Evolutionary conservation across 2,329 filamentous ascomycete genomes (phyloP).

Genomic region (Aspergillus flavus): DNA sequence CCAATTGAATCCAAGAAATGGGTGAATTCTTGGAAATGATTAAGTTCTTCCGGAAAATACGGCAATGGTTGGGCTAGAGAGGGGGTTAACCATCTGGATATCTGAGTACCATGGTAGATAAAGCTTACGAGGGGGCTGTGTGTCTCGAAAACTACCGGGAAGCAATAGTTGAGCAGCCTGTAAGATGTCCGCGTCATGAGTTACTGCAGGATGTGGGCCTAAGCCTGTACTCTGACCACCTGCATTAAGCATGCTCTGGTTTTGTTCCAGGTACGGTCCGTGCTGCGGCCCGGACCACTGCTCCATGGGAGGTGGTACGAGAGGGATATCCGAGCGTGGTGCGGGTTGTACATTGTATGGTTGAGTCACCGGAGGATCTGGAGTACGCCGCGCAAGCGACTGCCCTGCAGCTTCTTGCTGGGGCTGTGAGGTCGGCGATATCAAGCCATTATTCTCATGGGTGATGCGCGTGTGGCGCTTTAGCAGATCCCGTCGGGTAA

Average conservation of each 20-base stretch:
- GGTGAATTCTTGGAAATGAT: conserved; percentile 41
- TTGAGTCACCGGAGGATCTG: conserved; percentile 16
- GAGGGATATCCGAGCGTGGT: conserved; percentile 24
- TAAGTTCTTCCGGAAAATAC: conserved; percentile 36
- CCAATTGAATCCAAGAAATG: conserved; percentile 40
- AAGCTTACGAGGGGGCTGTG: conserved; percentile 17
- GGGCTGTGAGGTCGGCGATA: conserved; percentile 34
- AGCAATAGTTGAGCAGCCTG: conserved; percentile 38
- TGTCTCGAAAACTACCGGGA: conserved; percentile 31
- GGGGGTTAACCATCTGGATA: neutral
- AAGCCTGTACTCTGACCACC: conserved; percentile 17
- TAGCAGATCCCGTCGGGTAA: conserved; percentile 38
- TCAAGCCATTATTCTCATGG: conserved; percentile 32
- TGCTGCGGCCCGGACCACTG: conserved; percentile 33
- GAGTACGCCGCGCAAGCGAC: conserved; percentile 16
- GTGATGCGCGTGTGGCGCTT: conserved; percentile 38
- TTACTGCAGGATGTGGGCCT: conserved; percentile 25
- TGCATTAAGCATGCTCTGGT: conserved; percentile 25
- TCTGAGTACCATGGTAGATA: neutral
- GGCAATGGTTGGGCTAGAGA: conserved; percentile 29
- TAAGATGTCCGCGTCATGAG: conserved; percentile 43
- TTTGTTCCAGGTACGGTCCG: conserved; percentile 29
- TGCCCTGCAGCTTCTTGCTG: conserved; percentile 22
- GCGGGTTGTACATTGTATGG: conserved; percentile 21
- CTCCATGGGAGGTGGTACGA: conserved; percentile 25